Percentiles rank a stretch among this genome's conserved stretches.
These are phyloP conservation scores for Ceratobasidium theobromae DNA, from an alignment of 1,284 basidiomycete species.

Conservation along the genomic window DNA sequence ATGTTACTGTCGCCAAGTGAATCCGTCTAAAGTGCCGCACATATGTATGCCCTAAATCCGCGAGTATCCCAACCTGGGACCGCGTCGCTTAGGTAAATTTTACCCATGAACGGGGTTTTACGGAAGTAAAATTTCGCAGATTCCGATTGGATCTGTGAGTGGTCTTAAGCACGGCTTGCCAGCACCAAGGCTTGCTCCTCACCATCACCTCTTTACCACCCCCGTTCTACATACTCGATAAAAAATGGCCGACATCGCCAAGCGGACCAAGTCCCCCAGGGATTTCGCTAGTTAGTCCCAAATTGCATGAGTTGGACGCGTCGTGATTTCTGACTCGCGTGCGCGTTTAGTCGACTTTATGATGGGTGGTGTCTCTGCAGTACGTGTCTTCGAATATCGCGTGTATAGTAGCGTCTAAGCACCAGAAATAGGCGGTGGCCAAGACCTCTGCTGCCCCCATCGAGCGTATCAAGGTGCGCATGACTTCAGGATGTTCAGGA, in stretches of 20 bases:
- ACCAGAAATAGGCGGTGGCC: slow-evolving; percentile 73
- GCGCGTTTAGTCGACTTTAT: slow-evolving; percentile 72
- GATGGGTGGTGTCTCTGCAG: slow-evolving; percentile 91
- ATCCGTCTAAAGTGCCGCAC: neutral
- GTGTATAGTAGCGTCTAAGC: neutral
- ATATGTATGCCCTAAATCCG: neutral
- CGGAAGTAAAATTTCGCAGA: slow-evolving; percentile 13
- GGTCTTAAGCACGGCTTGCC: slow-evolving; percentile 7
- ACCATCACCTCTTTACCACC: slow-evolving; percentile 38
- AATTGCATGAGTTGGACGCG: slow-evolving; percentile 20
- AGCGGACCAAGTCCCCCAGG: slow-evolving; percentile 68
- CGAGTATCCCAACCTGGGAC: neutral
- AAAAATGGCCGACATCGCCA: slow-evolving; percentile 50
- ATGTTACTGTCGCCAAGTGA: neutral
- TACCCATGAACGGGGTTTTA: neutral
- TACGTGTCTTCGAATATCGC: slow-evolving; percentile 48
- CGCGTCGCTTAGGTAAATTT: neutral
- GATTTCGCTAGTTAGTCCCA: slow-evolving; percentile 69
- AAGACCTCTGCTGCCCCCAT: slow-evolving; percentile 99
- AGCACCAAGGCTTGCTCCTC: slow-evolving; percentile 15
- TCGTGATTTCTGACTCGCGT: slow-evolving; percentile 18
- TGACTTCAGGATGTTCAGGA: neutral
- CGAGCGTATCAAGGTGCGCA: slow-evolving; percentile 83
- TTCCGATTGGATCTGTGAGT: slow-evolving; percentile 21
- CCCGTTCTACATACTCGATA: slow-evolving; percentile 45